phyloP scores from a whole-genome alignment of 2,329 filamentous ascomycete species.

The Cryphonectria carpinicola region DNA sequence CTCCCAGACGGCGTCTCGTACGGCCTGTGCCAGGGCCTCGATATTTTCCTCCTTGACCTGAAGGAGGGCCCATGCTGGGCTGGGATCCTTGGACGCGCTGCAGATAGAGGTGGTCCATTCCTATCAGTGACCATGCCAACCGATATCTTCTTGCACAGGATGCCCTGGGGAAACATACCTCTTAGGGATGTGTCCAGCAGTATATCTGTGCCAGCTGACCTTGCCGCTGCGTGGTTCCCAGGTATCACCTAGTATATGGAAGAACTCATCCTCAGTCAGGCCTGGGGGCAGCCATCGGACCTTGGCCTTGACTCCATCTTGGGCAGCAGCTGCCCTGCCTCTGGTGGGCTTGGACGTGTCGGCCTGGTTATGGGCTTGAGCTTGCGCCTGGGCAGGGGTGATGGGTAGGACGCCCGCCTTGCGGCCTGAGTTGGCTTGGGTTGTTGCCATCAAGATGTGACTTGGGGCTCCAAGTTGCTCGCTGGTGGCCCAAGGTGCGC shows the following conservation, averaged over 20 bases:
- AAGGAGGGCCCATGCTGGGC: constrained; percentile 79
- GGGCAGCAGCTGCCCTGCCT: constrained; percentile 42
- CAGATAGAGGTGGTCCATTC: constrained; percentile 22
- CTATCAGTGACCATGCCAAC: constrained; percentile 11
- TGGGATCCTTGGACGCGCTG: constrained; percentile 83
- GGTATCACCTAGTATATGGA: constrained; percentile 70
- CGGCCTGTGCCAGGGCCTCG: constrained; percentile 66
- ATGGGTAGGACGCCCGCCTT: constrained; percentile 57
- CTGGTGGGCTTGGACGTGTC: constrained; percentile 48
- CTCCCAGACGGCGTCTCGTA: constrained; percentile 73
- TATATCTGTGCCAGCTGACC: constrained; percentile 80
- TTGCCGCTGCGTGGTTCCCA: constrained; percentile 83
- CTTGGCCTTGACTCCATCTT: constrained; percentile 75
- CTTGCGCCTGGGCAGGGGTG: constrained; percentile 45
- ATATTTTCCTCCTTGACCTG: constrained; percentile 77
- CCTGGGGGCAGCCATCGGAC: constrained; percentile 85
- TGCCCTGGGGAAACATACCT: constrained; percentile 64
- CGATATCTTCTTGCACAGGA: background rate
- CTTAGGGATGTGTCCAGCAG: constrained; percentile 72
- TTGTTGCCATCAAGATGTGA: constrained; percentile 31
- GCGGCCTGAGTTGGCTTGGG: constrained; percentile 37
- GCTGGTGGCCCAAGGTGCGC: background rate
- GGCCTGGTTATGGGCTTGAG: constrained; percentile 33
- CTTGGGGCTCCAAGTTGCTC: background rate
- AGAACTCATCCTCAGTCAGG: constrained; percentile 79